Conservation (phyloP, 2,329 filamentous ascomycete species). For the Pezicula carpinea region DNA sequence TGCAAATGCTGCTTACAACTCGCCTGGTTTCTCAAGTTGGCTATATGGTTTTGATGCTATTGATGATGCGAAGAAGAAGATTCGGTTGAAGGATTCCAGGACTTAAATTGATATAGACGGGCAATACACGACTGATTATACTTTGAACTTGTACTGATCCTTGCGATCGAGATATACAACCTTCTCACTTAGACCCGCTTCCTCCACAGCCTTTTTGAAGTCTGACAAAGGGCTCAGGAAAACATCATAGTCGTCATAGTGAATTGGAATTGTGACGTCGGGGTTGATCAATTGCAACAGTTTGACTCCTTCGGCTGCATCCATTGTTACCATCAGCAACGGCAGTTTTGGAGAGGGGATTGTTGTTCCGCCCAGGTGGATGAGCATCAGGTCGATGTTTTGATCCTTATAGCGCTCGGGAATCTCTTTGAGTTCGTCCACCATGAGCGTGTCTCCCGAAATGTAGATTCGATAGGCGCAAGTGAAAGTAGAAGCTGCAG, state of each 20-base stretch:
- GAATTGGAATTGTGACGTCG: conserved; percentile 58
- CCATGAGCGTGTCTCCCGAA: conserved; percentile 59
- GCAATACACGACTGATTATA: conserved; percentile 21
- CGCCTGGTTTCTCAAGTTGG: too few relatives aligned
- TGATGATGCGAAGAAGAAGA: too few relatives aligned
- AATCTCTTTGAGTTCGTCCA: conserved; percentile 58
- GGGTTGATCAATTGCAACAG: conserved; percentile 55
- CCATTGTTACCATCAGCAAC: conserved; percentile 65
- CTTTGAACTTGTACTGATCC: conserved; percentile 51
- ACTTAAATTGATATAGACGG: background rate
- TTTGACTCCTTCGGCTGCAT: conserved; percentile 56
- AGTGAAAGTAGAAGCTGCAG: conserved; percentile 27
- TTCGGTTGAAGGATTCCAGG: too few relatives aligned
- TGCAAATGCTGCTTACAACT: too few relatives aligned
- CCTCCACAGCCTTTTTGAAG: conserved; percentile 51
- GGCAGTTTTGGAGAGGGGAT: conserved; percentile 55
- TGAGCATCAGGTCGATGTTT: conserved; percentile 60
- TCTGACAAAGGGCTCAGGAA: conserved; percentile 55
- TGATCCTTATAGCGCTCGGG: conserved; percentile 47
- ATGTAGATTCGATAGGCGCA: conserved; percentile 60
- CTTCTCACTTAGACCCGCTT: conserved; percentile 43
- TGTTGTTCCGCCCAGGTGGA: conserved; percentile 62
- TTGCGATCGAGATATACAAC: conserved; percentile 58
- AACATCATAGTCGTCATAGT: conserved; percentile 61
- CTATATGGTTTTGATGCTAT: too few relatives aligned